A percentile compares a stretch with the other conserved stretches of the same genome.
Conservation (phyloP, 768 basidiomycete genomes). For the Grammothele lineata region DNA sequence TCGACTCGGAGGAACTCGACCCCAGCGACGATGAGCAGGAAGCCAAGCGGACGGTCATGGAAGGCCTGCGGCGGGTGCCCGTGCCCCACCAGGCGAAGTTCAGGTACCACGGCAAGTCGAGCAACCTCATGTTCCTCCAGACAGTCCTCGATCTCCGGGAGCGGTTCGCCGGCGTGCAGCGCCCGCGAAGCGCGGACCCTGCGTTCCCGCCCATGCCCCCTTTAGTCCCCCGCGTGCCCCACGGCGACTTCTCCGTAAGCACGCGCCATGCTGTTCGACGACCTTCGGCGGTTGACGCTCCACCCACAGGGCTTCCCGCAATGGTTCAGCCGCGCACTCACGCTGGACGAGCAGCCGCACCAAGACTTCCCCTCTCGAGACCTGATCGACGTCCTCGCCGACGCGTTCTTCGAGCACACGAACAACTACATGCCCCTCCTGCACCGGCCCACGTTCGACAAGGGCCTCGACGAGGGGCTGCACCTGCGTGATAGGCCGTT, state of each 20-base stretch:
- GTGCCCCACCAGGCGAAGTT: neutral
- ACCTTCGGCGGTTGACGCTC: too few relatives aligned
- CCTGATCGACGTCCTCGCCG: slow-evolving; percentile 31
- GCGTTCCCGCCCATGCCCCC: too few relatives aligned
- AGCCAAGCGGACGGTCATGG: slow-evolving; percentile 3
- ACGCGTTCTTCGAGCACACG: slow-evolving; percentile 37
- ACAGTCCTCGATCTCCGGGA: slow-evolving; percentile 8
- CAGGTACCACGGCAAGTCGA: slow-evolving; percentile 20
- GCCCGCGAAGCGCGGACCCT: neutral
- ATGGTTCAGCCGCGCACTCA: too few relatives aligned
- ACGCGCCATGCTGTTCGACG: too few relatives aligned
- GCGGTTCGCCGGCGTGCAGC: slow-evolving; percentile 1
- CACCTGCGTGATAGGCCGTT: slow-evolving; percentile 42
- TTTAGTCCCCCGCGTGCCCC: too few relatives aligned
- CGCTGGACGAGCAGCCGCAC: slow-evolving; percentile 1
- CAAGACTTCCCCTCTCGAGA: slow-evolving; percentile 14
- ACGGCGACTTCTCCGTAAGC: too few relatives aligned
- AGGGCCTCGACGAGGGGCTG: slow-evolving; percentile 29
- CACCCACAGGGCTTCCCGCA: too few relatives aligned
- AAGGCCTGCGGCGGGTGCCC: slow-evolving; percentile 1
- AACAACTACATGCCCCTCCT: slow-evolving; percentile 37
- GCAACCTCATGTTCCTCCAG: slow-evolving; percentile 17
- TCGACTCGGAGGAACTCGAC: slow-evolving; percentile 8
- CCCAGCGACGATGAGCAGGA: slow-evolving; percentile 20
- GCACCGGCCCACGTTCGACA: slow-evolving; percentile 40